Evolutionary conservation across 768 basidiomycete genomes (phyloP).

Genomic region (Pulveroboletus sp.): DNA sequence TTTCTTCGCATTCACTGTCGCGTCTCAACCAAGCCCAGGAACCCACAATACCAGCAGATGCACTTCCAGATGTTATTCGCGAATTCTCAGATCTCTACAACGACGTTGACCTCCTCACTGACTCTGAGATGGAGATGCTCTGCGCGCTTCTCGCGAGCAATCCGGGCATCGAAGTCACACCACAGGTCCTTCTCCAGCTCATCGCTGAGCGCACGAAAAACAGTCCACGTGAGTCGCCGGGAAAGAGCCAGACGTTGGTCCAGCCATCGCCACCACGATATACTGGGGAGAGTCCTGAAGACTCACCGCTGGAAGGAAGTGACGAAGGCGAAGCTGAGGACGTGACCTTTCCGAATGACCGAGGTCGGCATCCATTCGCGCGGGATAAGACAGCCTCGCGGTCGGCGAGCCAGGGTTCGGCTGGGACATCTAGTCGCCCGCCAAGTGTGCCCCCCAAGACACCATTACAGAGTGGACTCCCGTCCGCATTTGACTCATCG

Average conservation of each 20-base stretch:
- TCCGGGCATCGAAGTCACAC: slow-evolving; percentile 64
- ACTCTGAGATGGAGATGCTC: slow-evolving; percentile 59
- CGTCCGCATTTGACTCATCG: slow-evolving; percentile 65
- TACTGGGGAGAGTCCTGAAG: slow-evolving; percentile 29
- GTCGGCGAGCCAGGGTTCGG: slow-evolving; percentile 56
- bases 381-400: slow-evolving; percentile 37
- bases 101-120: slow-evolving; percentile 58
- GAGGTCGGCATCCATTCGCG: slow-evolving; percentile 35
- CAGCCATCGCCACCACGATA: slow-evolving; percentile 10
- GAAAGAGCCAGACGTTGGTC: slow-evolving; percentile 12
- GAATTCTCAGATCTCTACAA: slow-evolving; percentile 56
- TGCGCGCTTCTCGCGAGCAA: slow-evolving; percentile 51
- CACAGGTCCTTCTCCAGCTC: slow-evolving; percentile 56
- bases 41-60: slow-evolving; percentile 63
- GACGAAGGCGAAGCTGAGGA: slow-evolving; percentile 34
- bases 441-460: slow-evolving; percentile 57
- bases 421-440: slow-evolving; percentile 45
- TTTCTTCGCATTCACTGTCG: slow-evolving; percentile 58
- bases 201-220: slow-evolving; percentile 56
- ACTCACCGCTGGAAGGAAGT: slow-evolving; percentile 32
- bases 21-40: slow-evolving; percentile 55
- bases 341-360: slow-evolving; percentile 31
- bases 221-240: slow-evolving; percentile 29
- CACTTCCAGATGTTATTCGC: slow-evolving; percentile 66
- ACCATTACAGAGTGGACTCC: slow-evolving; percentile 34